phyloP scores from a whole-genome alignment of 2,329 filamentous ascomycete genomes.

The Byssothecium circinans region DNA sequence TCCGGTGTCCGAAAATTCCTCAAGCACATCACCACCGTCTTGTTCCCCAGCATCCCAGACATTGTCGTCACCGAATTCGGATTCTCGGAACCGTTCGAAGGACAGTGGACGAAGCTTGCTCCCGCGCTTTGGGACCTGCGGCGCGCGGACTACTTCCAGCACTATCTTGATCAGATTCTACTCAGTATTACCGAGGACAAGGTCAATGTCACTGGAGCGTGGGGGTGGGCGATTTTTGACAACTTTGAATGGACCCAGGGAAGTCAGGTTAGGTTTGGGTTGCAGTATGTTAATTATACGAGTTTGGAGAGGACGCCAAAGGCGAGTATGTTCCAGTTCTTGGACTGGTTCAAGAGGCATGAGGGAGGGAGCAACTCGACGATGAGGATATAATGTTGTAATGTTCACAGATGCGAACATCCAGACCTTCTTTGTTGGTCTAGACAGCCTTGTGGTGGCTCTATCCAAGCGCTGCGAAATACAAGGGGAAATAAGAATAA shows the following conservation, averaged over 20 bases:
- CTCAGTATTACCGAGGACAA: slow-evolving; percentile 41
- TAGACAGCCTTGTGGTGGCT: too few species aligned
- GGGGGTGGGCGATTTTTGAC: slow-evolving; percentile 47
- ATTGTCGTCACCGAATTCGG: slow-evolving; percentile 49
- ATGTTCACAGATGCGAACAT: too few species aligned
- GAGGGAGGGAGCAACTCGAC: slow-evolving; percentile 29
- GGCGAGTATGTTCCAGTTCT: slow-evolving; percentile 47
- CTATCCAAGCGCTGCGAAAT: too few species aligned
- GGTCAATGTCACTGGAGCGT: slow-evolving; percentile 48
- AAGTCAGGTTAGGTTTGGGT: slow-evolving; percentile 41
- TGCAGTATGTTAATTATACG: slow-evolving; percentile 50
- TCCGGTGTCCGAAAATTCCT: slow-evolving; percentile 46
- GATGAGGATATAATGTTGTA: slow-evolving; percentile 23
- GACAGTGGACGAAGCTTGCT: slow-evolving; percentile 28
- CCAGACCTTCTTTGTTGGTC: too few species aligned
- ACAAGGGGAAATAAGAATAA: too few species aligned
- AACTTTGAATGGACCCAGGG: slow-evolving; percentile 49
- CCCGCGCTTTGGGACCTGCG: slow-evolving; percentile 46
- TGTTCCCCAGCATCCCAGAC: slow-evolving; percentile 48
- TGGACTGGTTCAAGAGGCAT: slow-evolving; percentile 47
- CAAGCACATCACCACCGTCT: slow-evolving; percentile 46
- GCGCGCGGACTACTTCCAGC: slow-evolving; percentile 47
- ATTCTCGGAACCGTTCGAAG: slow-evolving; percentile 48
- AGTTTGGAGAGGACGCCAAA: slow-evolving; percentile 46
- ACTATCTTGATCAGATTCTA: slow-evolving; percentile 47